phyloP scores from a whole-genome alignment of 1,139 yeast genomes.

The Blastobotrys proliferans region DNA sequence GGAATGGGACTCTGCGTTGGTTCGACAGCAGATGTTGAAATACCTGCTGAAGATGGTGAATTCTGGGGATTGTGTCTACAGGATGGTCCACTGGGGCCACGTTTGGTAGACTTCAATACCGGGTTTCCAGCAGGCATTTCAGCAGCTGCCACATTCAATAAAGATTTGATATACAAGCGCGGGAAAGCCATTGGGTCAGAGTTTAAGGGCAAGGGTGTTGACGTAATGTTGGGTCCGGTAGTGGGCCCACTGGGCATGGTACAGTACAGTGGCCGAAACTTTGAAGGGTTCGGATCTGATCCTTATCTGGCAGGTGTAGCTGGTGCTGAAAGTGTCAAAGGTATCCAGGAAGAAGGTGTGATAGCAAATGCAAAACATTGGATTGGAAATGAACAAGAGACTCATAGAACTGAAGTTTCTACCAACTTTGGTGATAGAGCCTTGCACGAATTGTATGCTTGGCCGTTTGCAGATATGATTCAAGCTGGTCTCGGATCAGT shows the following conservation, averaged over 20 bases:
- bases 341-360: slow-evolving; percentile 56
- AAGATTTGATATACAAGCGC: slow-evolving; percentile 47
- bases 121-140: slow-evolving; percentile 59
- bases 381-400: slow-evolving; percentile 63
- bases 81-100: slow-evolving; percentile 63
- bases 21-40: slow-evolving; percentile 57
- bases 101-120: slow-evolving; percentile 55
- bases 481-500: slow-evolving; percentile 59
- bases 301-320: slow-evolving; percentile 58
- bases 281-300: slow-evolving; percentile 66
- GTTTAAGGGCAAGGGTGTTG: slow-evolving; percentile 52
- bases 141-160: slow-evolving; percentile 56
- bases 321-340: slow-evolving; percentile 51
- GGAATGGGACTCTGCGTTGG: slow-evolving; percentile 61
- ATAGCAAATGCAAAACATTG: slow-evolving; percentile 53
- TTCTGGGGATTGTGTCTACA: slow-evolving; percentile 58
- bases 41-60: slow-evolving; percentile 48
- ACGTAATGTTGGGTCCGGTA: slow-evolving; percentile 57
- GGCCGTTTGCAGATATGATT: slow-evolving; percentile 66
- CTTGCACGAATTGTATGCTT: slow-evolving; percentile 57
- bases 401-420: slow-evolving; percentile 42
- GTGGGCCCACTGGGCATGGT: slow-evolving; percentile 59
- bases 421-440: slow-evolving; percentile 58
- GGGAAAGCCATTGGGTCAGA: slow-evolving; percentile 60
- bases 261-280: slow-evolving; percentile 61